Evolutionary conservation across 331 rosid genomes (phyloP).

Genomic region (Saraca asoca): DNA sequence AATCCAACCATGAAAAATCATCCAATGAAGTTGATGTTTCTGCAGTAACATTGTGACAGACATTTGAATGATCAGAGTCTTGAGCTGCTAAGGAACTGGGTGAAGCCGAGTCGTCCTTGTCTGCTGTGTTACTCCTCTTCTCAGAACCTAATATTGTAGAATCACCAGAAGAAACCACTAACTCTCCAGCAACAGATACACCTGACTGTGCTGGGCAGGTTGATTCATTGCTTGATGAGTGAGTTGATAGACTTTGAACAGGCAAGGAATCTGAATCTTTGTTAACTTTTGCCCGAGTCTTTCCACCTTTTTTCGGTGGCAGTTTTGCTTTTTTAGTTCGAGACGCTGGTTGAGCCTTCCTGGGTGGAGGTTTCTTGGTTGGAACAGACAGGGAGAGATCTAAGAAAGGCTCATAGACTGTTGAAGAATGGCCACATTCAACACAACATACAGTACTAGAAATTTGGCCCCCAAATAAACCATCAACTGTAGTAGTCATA

Average conservation of each 20-base stretch:
- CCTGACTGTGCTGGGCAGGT: slow-evolving; percentile 49
- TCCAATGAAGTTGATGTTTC: slow-evolving; percentile 43
- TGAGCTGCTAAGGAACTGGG: slow-evolving; percentile 46
- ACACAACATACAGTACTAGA: slow-evolving; percentile 80
- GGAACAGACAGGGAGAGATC: slow-evolving; percentile 95
- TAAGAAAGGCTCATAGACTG: slow-evolving; percentile 83
- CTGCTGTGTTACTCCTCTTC: slow-evolving; percentile 33
- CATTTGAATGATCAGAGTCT: slow-evolving; percentile 45
- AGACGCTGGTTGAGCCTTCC: slow-evolving; percentile 54
- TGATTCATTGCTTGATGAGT: slow-evolving; percentile 44
- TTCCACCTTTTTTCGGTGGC: slow-evolving; percentile 73
- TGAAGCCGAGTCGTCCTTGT: slow-evolving; percentile 41
- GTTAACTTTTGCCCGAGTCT: slow-evolving; percentile 51
- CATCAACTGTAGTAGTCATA: slow-evolving; percentile 61
- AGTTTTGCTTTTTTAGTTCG: slow-evolving; percentile 65
- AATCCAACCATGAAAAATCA: slow-evolving; percentile 77
- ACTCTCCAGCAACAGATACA: slow-evolving; percentile 35
- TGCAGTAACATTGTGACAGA: slow-evolving; percentile 50
- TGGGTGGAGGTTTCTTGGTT: slow-evolving; percentile 67
- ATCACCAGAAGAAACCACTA: slow-evolving; percentile 40
- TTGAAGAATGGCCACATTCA: slow-evolving; percentile 86
- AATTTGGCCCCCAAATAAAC: slow-evolving; percentile 84
- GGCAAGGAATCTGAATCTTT: slow-evolving; percentile 45
- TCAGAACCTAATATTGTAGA: slow-evolving; percentile 41
- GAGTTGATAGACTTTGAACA: slow-evolving; percentile 44